Conservation (phyloP, 2,329 filamentous ascomycete species). For the Trichoderma simmonsii region DNA sequence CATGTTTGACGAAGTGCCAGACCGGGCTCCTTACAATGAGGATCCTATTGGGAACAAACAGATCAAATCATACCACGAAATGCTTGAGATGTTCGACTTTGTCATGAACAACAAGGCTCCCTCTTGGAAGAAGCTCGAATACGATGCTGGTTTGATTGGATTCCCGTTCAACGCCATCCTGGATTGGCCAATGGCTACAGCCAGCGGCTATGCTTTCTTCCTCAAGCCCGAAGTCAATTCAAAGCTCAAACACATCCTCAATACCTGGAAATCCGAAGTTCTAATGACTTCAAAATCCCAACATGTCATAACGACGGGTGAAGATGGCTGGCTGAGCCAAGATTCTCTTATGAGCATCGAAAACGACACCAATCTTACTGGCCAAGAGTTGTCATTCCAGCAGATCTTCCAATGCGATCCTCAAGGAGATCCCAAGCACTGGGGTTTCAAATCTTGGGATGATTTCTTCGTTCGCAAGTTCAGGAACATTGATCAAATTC, state of each 20-base stretch:
- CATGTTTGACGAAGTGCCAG: conserved; percentile 25
- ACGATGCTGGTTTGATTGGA: conserved; percentile 44
- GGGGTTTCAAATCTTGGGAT: conserved; percentile 62
- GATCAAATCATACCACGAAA: conserved; percentile 22
- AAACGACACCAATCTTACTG: conserved; percentile 21
- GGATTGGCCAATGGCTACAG: conserved; percentile 58
- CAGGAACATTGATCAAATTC: conserved; percentile 33
- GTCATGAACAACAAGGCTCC: conserved; percentile 23
- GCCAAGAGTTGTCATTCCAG: conserved; percentile 18
- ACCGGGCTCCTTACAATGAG: conserved; percentile 24
- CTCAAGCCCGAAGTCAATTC: conserved; percentile 50
- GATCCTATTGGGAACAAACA: conserved; percentile 20
- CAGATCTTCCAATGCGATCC: conserved; percentile 26
- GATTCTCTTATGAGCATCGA: conserved; percentile 21
- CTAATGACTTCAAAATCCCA: conserved; percentile 28
- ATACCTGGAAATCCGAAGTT: conserved; percentile 37
- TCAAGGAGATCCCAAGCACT: conserved; percentile 2
- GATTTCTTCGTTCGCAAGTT: conserved; percentile 60
- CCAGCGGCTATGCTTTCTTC: conserved; percentile 52
- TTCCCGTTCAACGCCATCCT: conserved; percentile 56
- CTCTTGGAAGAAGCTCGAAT: conserved; percentile 19
- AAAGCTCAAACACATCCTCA: conserved; percentile 49
- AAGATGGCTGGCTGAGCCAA: conserved; percentile 23
- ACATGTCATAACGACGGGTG: conserved; percentile 15
- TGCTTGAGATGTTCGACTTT: conserved; percentile 24